phyloP scores from a whole-genome alignment of 2,329 filamentous ascomycete species.

The Epichloe hybrida region DNA sequence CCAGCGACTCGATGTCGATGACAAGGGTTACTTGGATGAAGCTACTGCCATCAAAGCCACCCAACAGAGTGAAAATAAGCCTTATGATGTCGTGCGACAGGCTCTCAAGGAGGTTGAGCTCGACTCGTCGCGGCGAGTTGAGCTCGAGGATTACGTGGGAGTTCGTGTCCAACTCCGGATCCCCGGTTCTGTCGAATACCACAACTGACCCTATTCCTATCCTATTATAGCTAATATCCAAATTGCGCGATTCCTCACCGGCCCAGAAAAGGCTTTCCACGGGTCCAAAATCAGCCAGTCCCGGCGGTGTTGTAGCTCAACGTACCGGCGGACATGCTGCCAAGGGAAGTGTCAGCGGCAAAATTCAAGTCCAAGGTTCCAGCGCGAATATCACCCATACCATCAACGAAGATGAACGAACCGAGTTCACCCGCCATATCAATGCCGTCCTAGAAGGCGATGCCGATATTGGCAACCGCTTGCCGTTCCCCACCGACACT shows the following conservation, averaged over 20 bases:
- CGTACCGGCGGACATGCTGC: slow-evolving; percentile 58
- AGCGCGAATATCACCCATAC: slow-evolving; percentile 92
- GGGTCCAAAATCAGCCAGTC: slow-evolving; percentile 33
- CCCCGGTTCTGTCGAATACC: neutral
- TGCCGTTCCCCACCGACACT: slow-evolving; percentile 96
- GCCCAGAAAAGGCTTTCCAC: slow-evolving; percentile 40
- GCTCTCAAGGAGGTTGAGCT: slow-evolving; percentile 93
- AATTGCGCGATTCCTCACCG: slow-evolving; percentile 44
- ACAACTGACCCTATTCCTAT: slow-evolving; percentile 5
- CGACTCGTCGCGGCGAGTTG: slow-evolving; percentile 87
- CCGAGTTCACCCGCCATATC: slow-evolving; percentile 97
- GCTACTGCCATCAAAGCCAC: slow-evolving; percentile 93
- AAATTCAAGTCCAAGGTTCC: slow-evolving; percentile 87
- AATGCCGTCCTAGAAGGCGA: slow-evolving; percentile 96
- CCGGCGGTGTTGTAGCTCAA: slow-evolving; percentile 42
- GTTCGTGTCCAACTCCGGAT: slow-evolving; percentile 37
- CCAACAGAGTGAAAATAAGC: slow-evolving; percentile 83
- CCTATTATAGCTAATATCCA: slow-evolving; percentile 62
- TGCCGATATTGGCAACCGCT: slow-evolving; percentile 70
- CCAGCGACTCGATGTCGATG: slow-evolving; percentile 86
- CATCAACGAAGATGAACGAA: slow-evolving; percentile 98
- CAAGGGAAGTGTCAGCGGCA: slow-evolving; percentile 68
- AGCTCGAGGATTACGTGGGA: slow-evolving; percentile 94
- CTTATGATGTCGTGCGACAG: slow-evolving; percentile 94
- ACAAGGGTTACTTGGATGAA: slow-evolving; percentile 95